Base-by-base conservation (phyloP, 495 filamentous ascomycete genomes). In the Cryomyces minteri region DNA sequence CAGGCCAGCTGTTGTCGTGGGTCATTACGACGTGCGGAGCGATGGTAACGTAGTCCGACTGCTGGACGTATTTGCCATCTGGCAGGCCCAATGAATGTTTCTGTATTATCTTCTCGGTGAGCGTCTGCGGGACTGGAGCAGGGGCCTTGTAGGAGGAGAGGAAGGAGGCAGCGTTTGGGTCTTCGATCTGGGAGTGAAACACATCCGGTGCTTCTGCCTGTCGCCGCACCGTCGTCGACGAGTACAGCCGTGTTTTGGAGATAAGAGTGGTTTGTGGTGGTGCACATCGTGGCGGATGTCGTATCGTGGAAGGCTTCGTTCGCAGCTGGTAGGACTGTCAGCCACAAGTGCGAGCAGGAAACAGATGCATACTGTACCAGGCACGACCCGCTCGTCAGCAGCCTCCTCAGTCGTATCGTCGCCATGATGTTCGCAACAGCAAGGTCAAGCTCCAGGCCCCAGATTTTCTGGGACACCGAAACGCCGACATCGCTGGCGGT, bases 61-160 rank as follows among this genome's bases (percentile, higher is more conserved):
- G 36, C 31, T 46, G 47, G 43, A 57, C 54, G 30, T 67, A 64
- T 62, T 93, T 92, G 38, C 74, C 83, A 11, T 73, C 58, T 14
- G 77, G 55, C 4, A 94, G 72, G 39, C 79, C 82, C 11, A 84
- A 65, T 0, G 82, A 68, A 60, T 90, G 78, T 7, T 69, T 60
- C 56, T 94, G 88, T 0, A 94, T 79, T 44, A 94, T 93, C 67
- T 94, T 94, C 63, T 94, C 86, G 14, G 85, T 93, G 31, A 93
- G 62, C 43, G 85, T 94, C 60, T 94, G 88, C 0, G 77, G 73
- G 2, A 59, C 56, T n/a, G 44, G 45, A 14, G 62, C 43, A 4
- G 59, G 40, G 32, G 47, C 43, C 5, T 58, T 54, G 53, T 47
- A 40, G 32, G 59, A 63, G 43, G 57, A 60, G 44, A 56, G 61